Evolutionary conservation across 345 rosid species (phyloP).

Genomic region (Melaleuca quinquenervia): DNA sequence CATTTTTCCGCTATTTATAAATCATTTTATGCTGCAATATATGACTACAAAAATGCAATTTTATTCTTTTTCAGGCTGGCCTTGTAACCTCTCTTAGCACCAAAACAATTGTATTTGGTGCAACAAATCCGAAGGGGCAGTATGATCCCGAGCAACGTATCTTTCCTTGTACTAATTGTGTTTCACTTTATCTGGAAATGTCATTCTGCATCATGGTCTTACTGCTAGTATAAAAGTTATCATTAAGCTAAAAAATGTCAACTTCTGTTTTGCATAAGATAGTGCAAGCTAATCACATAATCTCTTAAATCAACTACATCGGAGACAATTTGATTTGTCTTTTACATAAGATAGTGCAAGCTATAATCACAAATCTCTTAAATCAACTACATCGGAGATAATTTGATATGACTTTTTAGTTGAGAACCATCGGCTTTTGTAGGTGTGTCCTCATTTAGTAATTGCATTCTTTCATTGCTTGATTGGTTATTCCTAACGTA

Average conservation of each 20-base stretch:
- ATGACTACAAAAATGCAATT: background rate
- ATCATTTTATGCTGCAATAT: background rate
- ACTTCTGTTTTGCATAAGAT: background rate
- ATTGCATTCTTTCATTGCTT: background rate
- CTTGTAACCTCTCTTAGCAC: slow-evolving; percentile 91
- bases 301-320: background rate
- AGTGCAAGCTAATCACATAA: background rate
- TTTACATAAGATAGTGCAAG: background rate
- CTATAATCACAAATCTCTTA: background rate
- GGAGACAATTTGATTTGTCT: background rate
- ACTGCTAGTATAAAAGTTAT: background rate
- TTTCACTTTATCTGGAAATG: background rate
- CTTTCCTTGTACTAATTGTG: slow-evolving; percentile 5
- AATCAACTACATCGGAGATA: background rate
- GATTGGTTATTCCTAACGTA: background rate
- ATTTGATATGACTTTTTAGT: background rate
- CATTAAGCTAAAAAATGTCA: background rate
- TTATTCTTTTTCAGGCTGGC: slow-evolving; percentile 59
- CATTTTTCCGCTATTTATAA: background rate
- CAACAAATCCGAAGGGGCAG: slow-evolving; percentile 96
- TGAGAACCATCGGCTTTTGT: background rate
- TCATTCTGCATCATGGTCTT: background rate
- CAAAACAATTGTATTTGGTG: slow-evolving; percentile 83
- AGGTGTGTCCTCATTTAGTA: background rate
- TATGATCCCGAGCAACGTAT: slow-evolving; percentile 96